Base-by-base conservation (phyloP, 345 rosid genomes). In the Rhodamnia rubescens region DNA sequence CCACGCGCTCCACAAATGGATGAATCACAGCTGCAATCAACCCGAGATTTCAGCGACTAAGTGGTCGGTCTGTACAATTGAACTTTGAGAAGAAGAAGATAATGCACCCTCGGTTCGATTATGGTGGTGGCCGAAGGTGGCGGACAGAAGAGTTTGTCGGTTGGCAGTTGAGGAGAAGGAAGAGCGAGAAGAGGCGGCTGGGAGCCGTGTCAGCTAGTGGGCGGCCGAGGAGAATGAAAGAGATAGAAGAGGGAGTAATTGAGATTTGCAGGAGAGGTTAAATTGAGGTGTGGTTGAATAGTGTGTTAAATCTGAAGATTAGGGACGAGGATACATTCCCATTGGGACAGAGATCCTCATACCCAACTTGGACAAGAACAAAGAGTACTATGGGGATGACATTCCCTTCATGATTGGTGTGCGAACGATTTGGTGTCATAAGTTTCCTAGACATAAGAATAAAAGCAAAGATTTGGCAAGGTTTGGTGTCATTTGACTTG, bases 1-100 rank as follows among this genome's bases (percentile, higher is more conserved):
- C 87, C 14, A 90, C 54, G 78, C 81, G 86, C 69, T 90, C 92
- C 13, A 87, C 91, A 55, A 90, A 90, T 42, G 92, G 91, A 78
- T 90, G 90, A 4, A 85, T 86, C 58, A 89, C 92, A 42, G 92
- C 92, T 90, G 89, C 89, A 49, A n/a, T 5, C 36, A 50, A 50
- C 22, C 74, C 22, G 16, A 29, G 2, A 64, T 64, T 29, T 29
- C 5, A 64, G 75, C 5, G 22, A 15, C 75, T 29, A 8, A 32
- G 8, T 8, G 42, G 10, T 64, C 75, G 6, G 40, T 47, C 50
- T 47, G 50, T 47, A 47, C 50, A 47, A 47, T 47, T 47, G 50
- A 47, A 47, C 10, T 47, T 47, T 47, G 1, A 47, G 2, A 44
- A 6, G 47, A 47, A 8, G 50, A 47, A 47, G 50, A 47, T 47